phyloP scores from a whole-genome alignment of 164 flowering plant genomes.

The Litsea cubeba region DNA sequence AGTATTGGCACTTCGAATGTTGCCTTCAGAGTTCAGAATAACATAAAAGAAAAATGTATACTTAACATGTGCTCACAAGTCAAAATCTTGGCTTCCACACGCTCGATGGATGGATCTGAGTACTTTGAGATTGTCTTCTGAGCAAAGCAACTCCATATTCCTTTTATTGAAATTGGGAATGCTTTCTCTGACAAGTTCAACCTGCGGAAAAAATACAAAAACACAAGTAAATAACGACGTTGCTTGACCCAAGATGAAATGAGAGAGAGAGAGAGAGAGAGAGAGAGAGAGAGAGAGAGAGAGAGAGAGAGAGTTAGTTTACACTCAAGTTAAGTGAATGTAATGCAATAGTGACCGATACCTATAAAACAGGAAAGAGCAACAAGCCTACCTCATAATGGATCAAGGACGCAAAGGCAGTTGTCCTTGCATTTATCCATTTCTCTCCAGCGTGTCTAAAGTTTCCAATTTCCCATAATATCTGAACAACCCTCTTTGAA shows the following conservation, averaged over 20 bases:
- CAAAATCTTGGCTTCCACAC: constrained; percentile 61
- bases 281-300: no score
- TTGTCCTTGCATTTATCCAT: constrained; percentile 63
- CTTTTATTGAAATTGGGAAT: constrained; percentile 54
- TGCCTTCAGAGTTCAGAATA: neutral
- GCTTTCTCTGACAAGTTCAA: constrained; percentile 40
- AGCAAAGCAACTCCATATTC: constrained; percentile 38
- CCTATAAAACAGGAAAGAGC: neutral
- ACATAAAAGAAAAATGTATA: constrained; percentile 1
- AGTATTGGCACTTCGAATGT: constrained; percentile 6
- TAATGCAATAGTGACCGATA: neutral
- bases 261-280: no score
- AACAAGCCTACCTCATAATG: constrained; percentile 59
- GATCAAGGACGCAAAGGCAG: constrained; percentile 64
- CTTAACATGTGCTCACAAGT: constrained; percentile 68
- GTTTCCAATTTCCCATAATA: constrained; percentile 63
- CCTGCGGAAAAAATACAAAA: constrained; percentile 39
- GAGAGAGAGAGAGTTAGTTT: no score
- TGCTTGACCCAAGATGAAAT: neutral
- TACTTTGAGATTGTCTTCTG: constrained; percentile 50
- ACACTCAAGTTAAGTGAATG: neutral
- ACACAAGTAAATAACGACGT: neutral
- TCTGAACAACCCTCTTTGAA: constrained; percentile 48
- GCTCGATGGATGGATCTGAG: constrained; percentile 62
- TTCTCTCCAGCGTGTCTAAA: constrained; percentile 16